Base-by-base conservation (phyloP, 2,329 filamentous ascomycete species). In the Penicillium sp. region DNA sequence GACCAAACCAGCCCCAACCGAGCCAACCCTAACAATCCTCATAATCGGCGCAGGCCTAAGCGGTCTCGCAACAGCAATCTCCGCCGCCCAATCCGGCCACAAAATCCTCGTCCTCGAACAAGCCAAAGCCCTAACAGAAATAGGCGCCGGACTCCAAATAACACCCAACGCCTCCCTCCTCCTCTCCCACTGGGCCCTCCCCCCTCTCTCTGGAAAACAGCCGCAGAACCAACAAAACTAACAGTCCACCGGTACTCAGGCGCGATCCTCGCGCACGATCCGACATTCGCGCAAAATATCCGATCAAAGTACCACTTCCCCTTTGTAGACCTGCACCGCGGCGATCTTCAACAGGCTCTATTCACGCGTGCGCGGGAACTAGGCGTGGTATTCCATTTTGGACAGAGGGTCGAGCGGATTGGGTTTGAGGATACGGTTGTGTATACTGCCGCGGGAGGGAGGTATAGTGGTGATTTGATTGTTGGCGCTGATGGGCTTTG, bases 121-220 rank as follows among this genome's bases (percentile, higher is more conserved):
- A 49, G 65, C 64, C 10, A 56, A 57, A 22, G 61, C 64, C 27
- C 56, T 68, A 0, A 63, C 59, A 11, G 65, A 68, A 41, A 73
- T 80, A 53, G 83, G 87, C 12, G 87, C 89, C 59, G 85, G 86
- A 3, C 75, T 88, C 6, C 83, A 86, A 64, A 82, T 69, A 34
- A 66, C 63, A 3, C 65, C 66, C 1, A 69, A 69, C 43, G 62
- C 63, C 10, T 67, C 64, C 1, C 63, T 62, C 1, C 58, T 69
- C 8, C 56, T 69, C 44, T 49, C 58, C 4, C 51, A 65, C 46
- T 69, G 66, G 66, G 38, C 59, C 3, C 58, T 67, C 0, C 56
- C 59, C 0, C 39, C 1, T 59, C 59, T 1, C 16, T 68, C n/a
- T 66, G 63, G 62, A 45, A 52, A n/a, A 45, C 54, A 9, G 65